Evolutionary conservation across 441 rosid species (phyloP).

Genomic region (Brassica balearica): DNA sequence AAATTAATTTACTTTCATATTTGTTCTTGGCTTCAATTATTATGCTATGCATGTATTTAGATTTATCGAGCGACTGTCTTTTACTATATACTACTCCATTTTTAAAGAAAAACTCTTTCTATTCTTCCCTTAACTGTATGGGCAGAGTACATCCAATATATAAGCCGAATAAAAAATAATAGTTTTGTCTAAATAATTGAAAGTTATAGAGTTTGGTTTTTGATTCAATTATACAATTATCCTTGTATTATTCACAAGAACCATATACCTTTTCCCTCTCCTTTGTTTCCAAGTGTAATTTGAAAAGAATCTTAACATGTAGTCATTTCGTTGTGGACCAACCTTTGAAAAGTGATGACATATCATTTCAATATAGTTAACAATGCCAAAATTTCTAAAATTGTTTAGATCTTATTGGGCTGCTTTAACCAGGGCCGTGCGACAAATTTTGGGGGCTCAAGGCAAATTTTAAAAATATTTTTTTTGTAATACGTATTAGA

Average conservation of each 20-base stretch:
- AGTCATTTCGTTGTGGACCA: conserved; percentile 46
- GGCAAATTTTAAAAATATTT: no score
- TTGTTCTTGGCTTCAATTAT: conserved; percentile 8
- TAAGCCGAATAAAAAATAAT: conserved; percentile 48
- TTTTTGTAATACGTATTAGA: no score
- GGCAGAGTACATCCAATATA: conserved; percentile 37
- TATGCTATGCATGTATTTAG: conserved; percentile 26
- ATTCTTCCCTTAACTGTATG: conserved; percentile 13
- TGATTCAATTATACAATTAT: conserved; percentile 40
- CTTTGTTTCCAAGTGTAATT: conserved; percentile 43
- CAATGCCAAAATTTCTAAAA: conserved; percentile 27
- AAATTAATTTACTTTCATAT: conserved; percentile 14
- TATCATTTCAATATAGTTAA: conserved; percentile 41
- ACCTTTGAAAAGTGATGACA: conserved; percentile 42
- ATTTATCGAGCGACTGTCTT: no score
- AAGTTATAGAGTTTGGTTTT: conserved; percentile 40
- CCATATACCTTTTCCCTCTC: conserved; percentile 35
- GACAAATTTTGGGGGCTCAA: no score
- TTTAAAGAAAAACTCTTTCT: neutral
- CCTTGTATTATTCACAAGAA: conserved; percentile 48
- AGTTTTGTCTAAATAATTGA: conserved; percentile 40
- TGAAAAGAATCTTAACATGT: conserved; percentile 46
- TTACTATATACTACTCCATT: no score
- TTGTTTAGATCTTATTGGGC: conserved; percentile 40
- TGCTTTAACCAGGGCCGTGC: conserved; percentile 20